A percentile compares a stretch with the other conserved stretches of the same genome.
These are phyloP conservation scores for Excoecaria cochinchinensis DNA, from an alignment of 345 rosid genomes.

Conservation along the genomic window DNA sequence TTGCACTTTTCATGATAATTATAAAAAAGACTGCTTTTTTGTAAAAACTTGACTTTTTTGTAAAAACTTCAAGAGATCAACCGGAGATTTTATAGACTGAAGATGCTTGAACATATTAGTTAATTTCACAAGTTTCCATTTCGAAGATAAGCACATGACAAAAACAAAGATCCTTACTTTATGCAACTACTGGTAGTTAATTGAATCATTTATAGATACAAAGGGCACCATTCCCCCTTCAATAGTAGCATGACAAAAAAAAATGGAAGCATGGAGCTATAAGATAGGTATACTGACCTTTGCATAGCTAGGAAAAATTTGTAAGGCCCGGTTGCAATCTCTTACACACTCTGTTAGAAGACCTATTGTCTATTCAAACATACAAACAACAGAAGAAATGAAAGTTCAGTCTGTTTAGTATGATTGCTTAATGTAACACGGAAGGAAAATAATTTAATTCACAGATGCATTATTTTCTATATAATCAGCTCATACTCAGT, in stretches of 20 bases:
- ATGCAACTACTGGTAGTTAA: not conserved
- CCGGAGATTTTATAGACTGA: not conserved
- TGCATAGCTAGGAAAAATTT: constrained; percentile 58
- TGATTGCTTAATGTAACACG: not conserved
- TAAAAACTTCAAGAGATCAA: no score
- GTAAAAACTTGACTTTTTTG: no score
- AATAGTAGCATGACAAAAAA: not conserved
- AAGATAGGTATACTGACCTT: constrained; percentile 49
- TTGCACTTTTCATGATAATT: not conserved
- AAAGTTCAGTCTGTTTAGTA: not conserved
- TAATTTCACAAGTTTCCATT: not conserved
- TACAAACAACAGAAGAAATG: not conserved
- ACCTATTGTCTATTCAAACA: constrained; percentile 48
- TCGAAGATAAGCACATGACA: not conserved
- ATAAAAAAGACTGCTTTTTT: no score
- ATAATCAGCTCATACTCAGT: no score
- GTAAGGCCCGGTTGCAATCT: constrained; percentile 76
- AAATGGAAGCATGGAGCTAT: not conserved
- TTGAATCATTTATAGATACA: not conserved
- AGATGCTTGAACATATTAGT: not conserved
- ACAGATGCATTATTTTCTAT: not conserved
- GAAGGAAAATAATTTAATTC: not conserved
- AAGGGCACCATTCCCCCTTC: not conserved
- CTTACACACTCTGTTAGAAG: constrained; percentile 52
- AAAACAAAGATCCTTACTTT: not conserved